Base-by-base conservation (phyloP, 805 yeast species). In the Saccharomycodes ludwigii region DNA sequence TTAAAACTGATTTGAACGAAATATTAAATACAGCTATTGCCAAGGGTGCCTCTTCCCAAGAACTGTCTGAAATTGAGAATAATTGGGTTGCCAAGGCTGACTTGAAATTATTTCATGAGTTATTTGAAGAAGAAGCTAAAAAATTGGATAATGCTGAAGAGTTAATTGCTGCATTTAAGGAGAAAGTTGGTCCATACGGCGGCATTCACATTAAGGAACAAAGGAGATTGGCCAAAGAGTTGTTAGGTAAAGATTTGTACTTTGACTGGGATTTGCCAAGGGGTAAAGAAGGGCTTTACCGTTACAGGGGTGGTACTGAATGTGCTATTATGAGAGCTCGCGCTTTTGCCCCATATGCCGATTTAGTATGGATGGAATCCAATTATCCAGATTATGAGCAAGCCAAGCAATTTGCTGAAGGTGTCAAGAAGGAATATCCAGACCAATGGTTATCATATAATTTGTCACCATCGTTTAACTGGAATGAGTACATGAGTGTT, bases 311-410 rank as follows among this genome's bases (percentile, higher is more conserved):
- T 50, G 97, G 97, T 48, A 83, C 95, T 39, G 86, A 83, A 66
- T 85, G 95, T 69, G 95, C 97, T 31, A 80, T 88, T 32, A 88
- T 84, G 77, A 77, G 97, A 58, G 96, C 94, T 40, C 74, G 94
- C 52, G 93, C 95, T 19, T 88, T 68, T 56, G 86, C 95, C 34
- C 95, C 95, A 40, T 88, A 78, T 59, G 85, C 94, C 27, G 97
- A 86, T 60, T 68, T 88, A 65, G 76, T 86, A 47, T 88, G 97
- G 97, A 86, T 88, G 96, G 97, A 88, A 68, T 78, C 94, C 38
- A 86, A 86, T 58, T 71, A 82, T 46, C 97, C 97, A 44, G 95
- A 85, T 59, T 86, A 71, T 62, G 70, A 66, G 38, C 97, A 88
- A 65, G 97, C 96, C 42, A 73, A 76, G 61, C 95, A 84, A 63